These are phyloP conservation scores for Phytophthora citricola DNA, from an alignment of 352 stramenopile species.

Conservation along the genomic window DNA sequence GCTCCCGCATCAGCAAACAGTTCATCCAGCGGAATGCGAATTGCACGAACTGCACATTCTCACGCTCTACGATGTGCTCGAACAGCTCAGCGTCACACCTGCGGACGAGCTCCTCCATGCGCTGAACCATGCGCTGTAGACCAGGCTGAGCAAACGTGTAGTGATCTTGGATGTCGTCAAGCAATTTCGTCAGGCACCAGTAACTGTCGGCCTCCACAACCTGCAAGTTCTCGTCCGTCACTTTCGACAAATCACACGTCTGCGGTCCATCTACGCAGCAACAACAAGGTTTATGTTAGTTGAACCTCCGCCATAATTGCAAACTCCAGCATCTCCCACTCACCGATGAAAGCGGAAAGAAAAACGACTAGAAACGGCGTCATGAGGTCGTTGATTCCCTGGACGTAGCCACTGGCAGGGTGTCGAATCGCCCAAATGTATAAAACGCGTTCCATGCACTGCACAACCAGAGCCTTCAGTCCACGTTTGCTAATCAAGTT, in stretches of 20 bases:
- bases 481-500: too few relatives aligned
- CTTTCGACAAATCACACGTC: slow-evolving; percentile 66
- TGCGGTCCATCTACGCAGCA: slow-evolving; percentile 70
- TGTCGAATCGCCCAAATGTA: slow-evolving; percentile 99
- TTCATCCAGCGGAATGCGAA: slow-evolving; percentile 99
- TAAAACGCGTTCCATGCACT: slow-evolving; percentile 95
- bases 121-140: slow-evolving; percentile 98
- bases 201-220: slow-evolving; percentile 98
- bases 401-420: slow-evolving; percentile 98
- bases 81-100: slow-evolving; percentile 96
- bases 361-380: slow-evolving; percentile 98
- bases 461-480: background rate
- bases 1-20: slow-evolving; percentile 98
- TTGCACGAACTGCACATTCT: slow-evolving; percentile 98
- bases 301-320: background rate
- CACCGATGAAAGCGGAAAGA: slow-evolving; percentile 85
- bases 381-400: slow-evolving; percentile 99
- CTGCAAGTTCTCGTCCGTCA: slow-evolving; percentile 75
- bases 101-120: slow-evolving; percentile 97
- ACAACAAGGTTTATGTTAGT: slow-evolving; percentile 7
- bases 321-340: slow-evolving; percentile 8
- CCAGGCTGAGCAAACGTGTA: slow-evolving; percentile 99
- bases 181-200: slow-evolving; percentile 98
- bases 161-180: slow-evolving; percentile 99
- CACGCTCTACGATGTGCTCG: slow-evolving; percentile 93